Evolutionary conservation across 495 filamentous ascomycete species (phyloP).

Genomic region (Penicillium cataractarum): DNA sequence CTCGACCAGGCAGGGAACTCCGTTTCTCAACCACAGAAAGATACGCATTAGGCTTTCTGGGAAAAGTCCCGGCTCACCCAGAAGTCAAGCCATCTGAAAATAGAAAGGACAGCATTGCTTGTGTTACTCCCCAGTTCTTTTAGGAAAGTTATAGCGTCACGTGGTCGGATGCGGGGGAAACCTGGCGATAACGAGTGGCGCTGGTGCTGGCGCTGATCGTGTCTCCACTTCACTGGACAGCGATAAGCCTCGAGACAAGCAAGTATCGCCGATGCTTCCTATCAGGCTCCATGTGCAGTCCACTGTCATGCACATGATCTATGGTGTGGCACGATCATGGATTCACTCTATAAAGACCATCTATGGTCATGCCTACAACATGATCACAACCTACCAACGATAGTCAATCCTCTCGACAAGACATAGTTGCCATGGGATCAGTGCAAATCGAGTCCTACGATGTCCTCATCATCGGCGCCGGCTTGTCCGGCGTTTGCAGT

Average conservation of each 20-base stretch:
- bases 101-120: too few species aligned
- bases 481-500: conserved; percentile 50
- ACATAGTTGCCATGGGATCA: not conserved
- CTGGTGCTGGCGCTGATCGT: not conserved
- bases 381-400: too few species aligned
- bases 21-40: too few species aligned
- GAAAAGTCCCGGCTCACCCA: too few species aligned
- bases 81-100: too few species aligned
- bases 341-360: not conserved
- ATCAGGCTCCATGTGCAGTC: not conserved
- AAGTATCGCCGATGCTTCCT: not conserved
- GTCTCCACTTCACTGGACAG: not conserved
- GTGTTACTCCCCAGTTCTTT: not conserved
- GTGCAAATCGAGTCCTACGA: conserved; percentile 28
- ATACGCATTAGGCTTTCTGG: too few species aligned
- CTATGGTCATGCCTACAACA: not conserved
- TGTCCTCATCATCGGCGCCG: conserved; percentile 56
- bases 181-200: not conserved
- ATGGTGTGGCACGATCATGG: not conserved
- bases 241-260: not conserved
- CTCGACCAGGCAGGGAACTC: too few species aligned
- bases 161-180: not conserved
- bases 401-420: not conserved
- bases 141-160: not conserved
- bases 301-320: not conserved